A percentile compares a stretch with the other conserved stretches of the same genome.
Conservation (phyloP, 257 asterid genomes). For the Solanum phureja region DNA sequence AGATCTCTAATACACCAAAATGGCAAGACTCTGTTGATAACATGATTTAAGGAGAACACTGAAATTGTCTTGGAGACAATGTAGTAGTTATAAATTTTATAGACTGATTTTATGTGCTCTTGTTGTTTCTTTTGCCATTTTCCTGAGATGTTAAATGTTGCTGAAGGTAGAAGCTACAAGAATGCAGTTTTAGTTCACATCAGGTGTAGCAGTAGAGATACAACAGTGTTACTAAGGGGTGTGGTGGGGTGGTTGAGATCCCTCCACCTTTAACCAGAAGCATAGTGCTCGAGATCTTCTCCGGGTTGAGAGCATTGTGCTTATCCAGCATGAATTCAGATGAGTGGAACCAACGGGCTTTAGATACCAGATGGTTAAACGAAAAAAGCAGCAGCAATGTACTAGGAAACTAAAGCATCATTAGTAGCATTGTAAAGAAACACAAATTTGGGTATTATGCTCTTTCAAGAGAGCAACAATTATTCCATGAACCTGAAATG, state of each 20-base stretch:
- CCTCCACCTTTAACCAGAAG: neutral
- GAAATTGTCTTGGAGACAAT: neutral
- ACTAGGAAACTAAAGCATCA: neutral
- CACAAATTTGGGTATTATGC: neutral
- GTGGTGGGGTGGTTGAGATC: neutral
- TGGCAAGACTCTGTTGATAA: neutral
- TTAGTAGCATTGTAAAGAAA: neutral
- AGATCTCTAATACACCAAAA: neutral
- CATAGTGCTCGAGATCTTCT: neutral
- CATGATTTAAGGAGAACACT: neutral
- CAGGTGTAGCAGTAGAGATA: neutral
- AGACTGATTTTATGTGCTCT: neutral
- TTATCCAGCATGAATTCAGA: neutral
- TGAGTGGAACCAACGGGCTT: neutral
- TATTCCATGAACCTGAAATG: neutral
- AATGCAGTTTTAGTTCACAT: neutral
- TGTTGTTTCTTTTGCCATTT: neutral
- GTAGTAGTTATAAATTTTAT: neutral
- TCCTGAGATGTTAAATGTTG: neutral
- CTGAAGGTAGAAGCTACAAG: neutral
- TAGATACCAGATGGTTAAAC: neutral
- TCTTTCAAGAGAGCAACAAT: neutral
- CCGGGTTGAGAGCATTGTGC: neutral
- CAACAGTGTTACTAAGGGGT: neutral
- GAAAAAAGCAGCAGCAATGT: neutral